A percentile compares a stretch with the other conserved stretches of the same genome.
Evolutionary conservation across 768 basidiomycete genomes (phyloP).

Genomic region (Leucosporidium creatinivorum): DNA sequence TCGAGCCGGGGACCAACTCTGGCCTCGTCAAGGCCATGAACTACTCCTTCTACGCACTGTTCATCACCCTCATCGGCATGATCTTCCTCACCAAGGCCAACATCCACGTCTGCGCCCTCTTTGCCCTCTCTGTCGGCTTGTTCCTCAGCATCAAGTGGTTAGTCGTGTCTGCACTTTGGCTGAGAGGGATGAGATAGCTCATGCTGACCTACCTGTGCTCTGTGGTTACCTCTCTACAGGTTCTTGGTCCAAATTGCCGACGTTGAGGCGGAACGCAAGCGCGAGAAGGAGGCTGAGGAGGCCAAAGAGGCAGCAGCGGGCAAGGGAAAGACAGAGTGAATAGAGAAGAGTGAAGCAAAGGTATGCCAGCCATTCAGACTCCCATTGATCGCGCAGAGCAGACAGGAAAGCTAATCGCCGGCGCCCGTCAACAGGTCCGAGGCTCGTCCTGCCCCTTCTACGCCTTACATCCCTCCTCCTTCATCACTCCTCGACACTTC

Average conservation of each 20-base stretch:
- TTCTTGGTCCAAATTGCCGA: slow-evolving; percentile 30
- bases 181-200: too few relatives aligned
- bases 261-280: slow-evolving; percentile 23
- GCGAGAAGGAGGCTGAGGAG: background rate
- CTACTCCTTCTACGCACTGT: slow-evolving; percentile 34
- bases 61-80: slow-evolving; percentile 27
- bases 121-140: slow-evolving; percentile 20
- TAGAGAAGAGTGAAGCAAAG: too few relatives aligned
- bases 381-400: too few relatives aligned
- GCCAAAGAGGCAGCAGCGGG: background rate
- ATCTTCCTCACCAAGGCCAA: slow-evolving; percentile 22
- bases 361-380: too few relatives aligned
- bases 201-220: background rate
- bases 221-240: background rate
- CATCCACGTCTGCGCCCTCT: slow-evolving; percentile 23
- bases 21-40: slow-evolving; percentile 30
- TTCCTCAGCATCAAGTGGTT: slow-evolving; percentile 31
- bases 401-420: too few relatives aligned
- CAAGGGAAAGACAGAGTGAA: background rate
- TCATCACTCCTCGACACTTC: too few relatives aligned
- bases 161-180: too few relatives aligned
- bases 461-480: too few relatives aligned
- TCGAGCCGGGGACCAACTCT: slow-evolving; percentile 28
- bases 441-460: too few relatives aligned
- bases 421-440: too few relatives aligned